Base-by-base conservation (phyloP, 1,284 basidiomycete genomes). In the Phellopilus nigrolimitatus region DNA sequence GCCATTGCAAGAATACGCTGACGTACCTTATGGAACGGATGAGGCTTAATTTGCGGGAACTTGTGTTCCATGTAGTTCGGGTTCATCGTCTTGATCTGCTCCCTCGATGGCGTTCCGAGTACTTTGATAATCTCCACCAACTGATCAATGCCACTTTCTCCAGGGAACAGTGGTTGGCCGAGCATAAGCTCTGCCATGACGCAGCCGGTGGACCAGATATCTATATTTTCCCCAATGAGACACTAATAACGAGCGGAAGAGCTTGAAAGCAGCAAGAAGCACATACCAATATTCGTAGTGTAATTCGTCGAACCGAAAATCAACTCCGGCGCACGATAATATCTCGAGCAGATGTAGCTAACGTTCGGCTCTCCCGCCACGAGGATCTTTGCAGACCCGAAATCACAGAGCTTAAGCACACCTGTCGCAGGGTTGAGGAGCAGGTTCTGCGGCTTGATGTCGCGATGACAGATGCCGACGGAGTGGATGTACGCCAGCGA, bases 71-170 rank as follows among this genome's bases (percentile, higher is more conserved):
- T 99, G 74, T 99, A 99, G 74, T 95, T 95, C 46, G 97, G 95
- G 72, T 99, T 99, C 95, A 99, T 99, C 61, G 97, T 98, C 86
- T 98, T 98, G 82, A 99, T 99, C 72, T 99, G 97, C 68, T 99
- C 97, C 61, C 95, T 79, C 53, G 95, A 95, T 0, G 95, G 95
- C 19, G 97, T 99, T 17, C 95, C 95, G 56, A 99, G 82, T 38
- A 99, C 94, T 73, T 99, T 99, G 86, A 99, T 99, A 65, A 99
- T 99, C 74, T 99, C 95, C 45, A 99, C 95, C 62, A 99, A 71
- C 74, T 99, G 95, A 72, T 99, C 95, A 64, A 99, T 99, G n/a
- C 95, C 95, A 63, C 92, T 95, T 75, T 99, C 97, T 59, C 95
- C 95, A 2, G 95, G 95, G 82, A 99, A 99, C 53, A 99, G 79